phyloP scores from a whole-genome alignment of 768 basidiomycete species.

The Termitomyces sp. region DNA sequence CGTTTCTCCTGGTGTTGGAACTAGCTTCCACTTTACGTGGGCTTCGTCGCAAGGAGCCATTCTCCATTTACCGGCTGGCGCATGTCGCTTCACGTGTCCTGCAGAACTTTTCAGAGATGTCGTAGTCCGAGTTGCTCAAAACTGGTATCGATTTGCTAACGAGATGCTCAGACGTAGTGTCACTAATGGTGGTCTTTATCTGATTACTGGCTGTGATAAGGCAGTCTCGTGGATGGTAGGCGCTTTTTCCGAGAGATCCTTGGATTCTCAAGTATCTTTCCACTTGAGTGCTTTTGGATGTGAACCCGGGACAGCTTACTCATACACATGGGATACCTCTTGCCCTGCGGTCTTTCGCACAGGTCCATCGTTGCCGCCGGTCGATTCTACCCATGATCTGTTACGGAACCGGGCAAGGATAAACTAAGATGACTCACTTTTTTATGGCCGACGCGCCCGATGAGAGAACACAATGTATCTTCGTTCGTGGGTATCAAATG shows the following conservation, averaged over 20 bases:
- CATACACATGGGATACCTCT: conserved; percentile 11
- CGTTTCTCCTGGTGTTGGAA: conserved; percentile 3
- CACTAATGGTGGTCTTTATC: conserved; percentile 15
- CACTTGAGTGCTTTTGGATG: conserved; percentile 4
- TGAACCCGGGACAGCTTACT: conserved; percentile 1
- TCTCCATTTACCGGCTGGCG: conserved; percentile 11
- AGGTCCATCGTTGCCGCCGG: conserved; percentile 3
- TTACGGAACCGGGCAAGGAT: neutral
- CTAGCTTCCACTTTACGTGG: conserved; percentile 9
- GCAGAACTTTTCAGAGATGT: conserved; percentile 9
- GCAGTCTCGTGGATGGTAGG: conserved; percentile 13
- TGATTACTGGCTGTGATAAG: conserved; percentile 18
- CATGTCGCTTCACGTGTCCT: conserved; percentile 8
- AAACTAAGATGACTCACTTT: conserved; percentile 5
- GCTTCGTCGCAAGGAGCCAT: conserved; percentile 10
- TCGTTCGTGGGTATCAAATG: conserved; percentile 14
- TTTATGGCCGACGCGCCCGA: conserved; percentile 6
- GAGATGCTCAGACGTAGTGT: conserved; percentile 7
- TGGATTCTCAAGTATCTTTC: conserved; percentile 3
- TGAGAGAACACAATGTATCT: conserved; percentile 9
- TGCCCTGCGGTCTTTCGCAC: conserved; percentile 9
- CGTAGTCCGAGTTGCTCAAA: conserved; percentile 2
- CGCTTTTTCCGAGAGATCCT: conserved; percentile 9
- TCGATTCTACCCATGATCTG: conserved; percentile 5
- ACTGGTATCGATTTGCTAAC: conserved; percentile 13